phyloP scores from a whole-genome alignment of 106 monocot genomes.

The Dendrobium nobile region DNA sequence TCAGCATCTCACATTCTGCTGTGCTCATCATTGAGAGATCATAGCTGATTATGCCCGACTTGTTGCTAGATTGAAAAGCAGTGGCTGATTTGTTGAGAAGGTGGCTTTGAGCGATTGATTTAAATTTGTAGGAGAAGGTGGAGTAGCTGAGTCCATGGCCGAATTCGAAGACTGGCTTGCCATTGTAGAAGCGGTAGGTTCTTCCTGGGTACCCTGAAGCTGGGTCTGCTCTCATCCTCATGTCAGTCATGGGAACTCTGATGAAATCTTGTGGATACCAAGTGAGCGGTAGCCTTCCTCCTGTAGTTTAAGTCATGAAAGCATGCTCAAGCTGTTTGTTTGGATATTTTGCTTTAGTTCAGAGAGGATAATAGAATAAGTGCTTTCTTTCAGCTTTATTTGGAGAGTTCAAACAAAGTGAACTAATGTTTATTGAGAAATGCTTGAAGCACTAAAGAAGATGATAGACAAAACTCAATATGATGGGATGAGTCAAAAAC shows the following conservation, averaged over 20 bases:
- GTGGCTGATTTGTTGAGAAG: constrained; percentile 28
- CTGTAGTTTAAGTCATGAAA: constrained; percentile 26
- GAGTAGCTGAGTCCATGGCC: constrained; percentile 95
- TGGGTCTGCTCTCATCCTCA: constrained; percentile 86
- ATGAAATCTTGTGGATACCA: constrained; percentile 96
- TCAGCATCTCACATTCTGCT: constrained; percentile 36
- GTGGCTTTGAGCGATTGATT: constrained; percentile 8
- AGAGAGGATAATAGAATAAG: too few relatives aligned
- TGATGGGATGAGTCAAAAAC: too few relatives aligned
- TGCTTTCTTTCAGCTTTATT: too few relatives aligned
- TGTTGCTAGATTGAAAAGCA: constrained; percentile 14
- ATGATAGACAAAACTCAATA: too few relatives aligned
- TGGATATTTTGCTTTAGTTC: background rate
- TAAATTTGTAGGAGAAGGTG: constrained; percentile 44
- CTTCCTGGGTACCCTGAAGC: constrained; percentile 71
- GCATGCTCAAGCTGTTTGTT: background rate
- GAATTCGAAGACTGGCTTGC: constrained; percentile 53
- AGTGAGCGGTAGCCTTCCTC: constrained; percentile 83
- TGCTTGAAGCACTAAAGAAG: too few relatives aligned
- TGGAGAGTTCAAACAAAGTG: too few relatives aligned
- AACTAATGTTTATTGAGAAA: too few relatives aligned
- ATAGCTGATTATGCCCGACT: constrained; percentile 9
- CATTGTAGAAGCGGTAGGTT: constrained; percentile 83
- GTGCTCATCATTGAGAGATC: constrained; percentile 21
- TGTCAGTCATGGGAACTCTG: constrained; percentile 78